Evolutionary conservation across 1,139 yeast genomes (phyloP).

Genomic region (Lodderomyces orthopsilosis): DNA sequence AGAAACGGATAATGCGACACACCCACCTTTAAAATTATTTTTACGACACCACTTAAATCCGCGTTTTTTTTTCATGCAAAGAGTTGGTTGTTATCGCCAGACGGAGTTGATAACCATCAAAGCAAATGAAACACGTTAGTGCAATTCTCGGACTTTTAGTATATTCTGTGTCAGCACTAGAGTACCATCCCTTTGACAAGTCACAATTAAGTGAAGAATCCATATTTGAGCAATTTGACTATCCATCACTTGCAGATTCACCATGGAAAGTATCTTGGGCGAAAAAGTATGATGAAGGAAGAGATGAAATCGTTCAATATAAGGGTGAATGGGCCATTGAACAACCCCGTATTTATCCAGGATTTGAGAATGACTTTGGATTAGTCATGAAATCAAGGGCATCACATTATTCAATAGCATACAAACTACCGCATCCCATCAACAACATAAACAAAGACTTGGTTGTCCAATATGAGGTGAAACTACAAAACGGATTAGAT

Average conservation of each 20-base stretch:
- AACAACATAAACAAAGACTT: slow-evolving; percentile 59
- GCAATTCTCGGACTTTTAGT: neutral
- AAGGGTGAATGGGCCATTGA: slow-evolving; percentile 75
- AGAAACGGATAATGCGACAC: no score
- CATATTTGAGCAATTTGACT: slow-evolving; percentile 68
- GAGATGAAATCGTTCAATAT: slow-evolving; percentile 40
- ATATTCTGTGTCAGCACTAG: neutral
- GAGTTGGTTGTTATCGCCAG: no score
- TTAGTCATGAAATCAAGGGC: slow-evolving; percentile 74
- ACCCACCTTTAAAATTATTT: no score
- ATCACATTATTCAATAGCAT: slow-evolving; percentile 76
- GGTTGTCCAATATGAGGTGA: slow-evolving; percentile 86
- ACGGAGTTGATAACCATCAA: no score
- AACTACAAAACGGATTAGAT: slow-evolving; percentile 67
- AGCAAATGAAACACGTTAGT: neutral
- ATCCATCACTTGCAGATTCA: slow-evolving; percentile 34
- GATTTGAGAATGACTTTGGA: slow-evolving; percentile 64
- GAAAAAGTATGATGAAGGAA: slow-evolving; percentile 44
- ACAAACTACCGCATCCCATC: slow-evolving; percentile 52
- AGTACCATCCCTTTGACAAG: slow-evolving; percentile 31
- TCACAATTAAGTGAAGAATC: slow-evolving; percentile 35
- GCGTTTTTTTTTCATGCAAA: no score
- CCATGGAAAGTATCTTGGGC: slow-evolving; percentile 68
- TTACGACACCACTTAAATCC: no score
- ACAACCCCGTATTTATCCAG: slow-evolving; percentile 49